Evolutionary conservation across 495 filamentous ascomycete species (phyloP).

Genomic region (Monascus purpureus): DNA sequence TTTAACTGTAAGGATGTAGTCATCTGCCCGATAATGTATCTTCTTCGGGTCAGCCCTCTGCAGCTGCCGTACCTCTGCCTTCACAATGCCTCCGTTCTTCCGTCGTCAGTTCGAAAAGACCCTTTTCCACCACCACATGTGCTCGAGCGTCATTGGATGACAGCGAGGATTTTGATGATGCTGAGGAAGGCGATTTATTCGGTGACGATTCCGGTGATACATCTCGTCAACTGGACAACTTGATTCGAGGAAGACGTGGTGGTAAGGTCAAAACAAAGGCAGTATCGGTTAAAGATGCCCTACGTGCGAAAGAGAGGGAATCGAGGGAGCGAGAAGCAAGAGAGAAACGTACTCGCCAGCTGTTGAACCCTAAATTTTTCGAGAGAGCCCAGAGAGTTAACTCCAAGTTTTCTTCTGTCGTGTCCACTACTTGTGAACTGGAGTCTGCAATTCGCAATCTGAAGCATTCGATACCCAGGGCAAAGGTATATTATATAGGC

Average conservation of each 20-base stretch:
- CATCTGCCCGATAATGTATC: background rate
- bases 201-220: background rate
- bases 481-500: too few relatives aligned
- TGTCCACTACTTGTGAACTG: background rate
- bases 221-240: background rate
- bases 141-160: background rate
- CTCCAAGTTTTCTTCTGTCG: background rate
- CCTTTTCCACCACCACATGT: background rate
- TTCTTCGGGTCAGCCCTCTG: too few relatives aligned
- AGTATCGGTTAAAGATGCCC: background rate
- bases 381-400: background rate
- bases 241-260: background rate
- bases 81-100: background rate
- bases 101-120: background rate
- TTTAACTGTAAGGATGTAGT: background rate
- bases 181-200: background rate
- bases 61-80: background rate
- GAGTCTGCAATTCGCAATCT: background rate
- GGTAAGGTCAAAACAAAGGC: background rate
- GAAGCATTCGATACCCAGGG: background rate
- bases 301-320: background rate
- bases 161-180: background rate
- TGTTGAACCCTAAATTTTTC: background rate
- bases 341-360: background rate
- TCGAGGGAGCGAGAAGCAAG: background rate